phyloP scores from a whole-genome alignment of 371 early-diverging fungal genomes.

The Mucor piriformis region DNA sequence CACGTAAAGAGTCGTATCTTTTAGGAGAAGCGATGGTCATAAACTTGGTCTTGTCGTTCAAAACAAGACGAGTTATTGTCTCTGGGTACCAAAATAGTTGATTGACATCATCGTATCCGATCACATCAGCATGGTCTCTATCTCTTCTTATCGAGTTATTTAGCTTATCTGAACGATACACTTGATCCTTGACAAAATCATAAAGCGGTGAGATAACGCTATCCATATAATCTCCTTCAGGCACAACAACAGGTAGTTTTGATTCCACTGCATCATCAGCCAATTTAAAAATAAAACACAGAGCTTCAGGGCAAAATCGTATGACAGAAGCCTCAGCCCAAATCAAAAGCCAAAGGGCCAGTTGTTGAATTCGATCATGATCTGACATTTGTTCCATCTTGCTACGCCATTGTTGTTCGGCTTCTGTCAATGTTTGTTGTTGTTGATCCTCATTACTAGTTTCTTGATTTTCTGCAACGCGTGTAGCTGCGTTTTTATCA shows the following conservation, averaged over 20 bases:
- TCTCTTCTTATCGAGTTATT: conserved; percentile 72
- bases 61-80: conserved; percentile 58
- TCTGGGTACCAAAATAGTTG: conserved; percentile 83
- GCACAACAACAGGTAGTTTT: conserved; percentile 8
- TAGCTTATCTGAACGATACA: conserved; percentile 71
- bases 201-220: conserved; percentile 77
- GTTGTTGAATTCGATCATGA: conserved; percentile 67
- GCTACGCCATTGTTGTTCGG: conserved; percentile 68
- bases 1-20: conserved; percentile 61
- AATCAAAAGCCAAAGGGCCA: conserved; percentile 80
- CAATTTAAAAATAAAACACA: conserved; percentile 82
- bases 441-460: conserved; percentile 6
- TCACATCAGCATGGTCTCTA: conserved; percentile 73
- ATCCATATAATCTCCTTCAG: conserved; percentile 71
- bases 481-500: conserved; percentile 30
- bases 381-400: conserved; percentile 74
- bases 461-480: conserved; percentile 15
- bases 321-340: conserved; percentile 88
- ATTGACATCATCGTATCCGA: conserved; percentile 90
- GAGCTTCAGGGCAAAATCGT: conserved; percentile 77
- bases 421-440: conserved; percentile 33
- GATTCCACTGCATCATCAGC: conserved; percentile 57
- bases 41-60: conserved; percentile 56
- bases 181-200: conserved; percentile 73
- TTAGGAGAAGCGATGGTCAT: conserved; percentile 60